Evolutionary conservation across 345 rosid genomes (phyloP), one percentile per base, ranked within the genome.

Genomic region (Clausena lansium): DNA sequence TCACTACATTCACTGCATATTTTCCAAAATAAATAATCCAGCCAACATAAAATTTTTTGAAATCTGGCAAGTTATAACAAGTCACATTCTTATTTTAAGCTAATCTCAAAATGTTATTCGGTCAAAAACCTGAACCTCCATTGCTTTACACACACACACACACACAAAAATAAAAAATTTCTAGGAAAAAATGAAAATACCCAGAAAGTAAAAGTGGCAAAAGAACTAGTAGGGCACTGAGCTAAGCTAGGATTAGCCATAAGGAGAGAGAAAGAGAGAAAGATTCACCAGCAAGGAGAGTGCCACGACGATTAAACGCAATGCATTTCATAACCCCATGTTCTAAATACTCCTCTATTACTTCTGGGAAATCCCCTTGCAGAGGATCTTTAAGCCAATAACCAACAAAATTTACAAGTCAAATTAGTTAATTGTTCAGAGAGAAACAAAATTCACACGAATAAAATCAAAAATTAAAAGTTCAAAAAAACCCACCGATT

Each of bases 321-420:
- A 97, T 86, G 68, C 99, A 96, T 72, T 96, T 93, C 90, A 91
- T 94, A 75, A 91, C 84, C 15, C 98, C 99, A 85, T 97, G 95
- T 62, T 97, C 97, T 87, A 97, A 77, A 81, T 88, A 97, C 87
- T 97, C 99, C 88, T 97, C 98, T 75, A 97, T 94, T 67, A 94
- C 98, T 81, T 94, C 98, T 14, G 98, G 98, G 73, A 97, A 97
- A 85, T 94, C 99, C 79, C 99, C 99, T 89, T 97, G 99, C 84
- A 97, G 57, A 36, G 99, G 98, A 89, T 94, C 98, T 88, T 58
- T 47, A 45, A 60, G 62, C 66, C 69, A 75, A 71, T 67, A 2
- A 60, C 35, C 59, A 14, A 55, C 38, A 25, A 28, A 35, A 19
- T 69, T 9, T 4, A 47, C 11, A 27, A 3, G 60, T 32, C 57